Base-by-base conservation (phyloP, 768 basidiomycete species). In the Tubosaeta sp. region DNA sequence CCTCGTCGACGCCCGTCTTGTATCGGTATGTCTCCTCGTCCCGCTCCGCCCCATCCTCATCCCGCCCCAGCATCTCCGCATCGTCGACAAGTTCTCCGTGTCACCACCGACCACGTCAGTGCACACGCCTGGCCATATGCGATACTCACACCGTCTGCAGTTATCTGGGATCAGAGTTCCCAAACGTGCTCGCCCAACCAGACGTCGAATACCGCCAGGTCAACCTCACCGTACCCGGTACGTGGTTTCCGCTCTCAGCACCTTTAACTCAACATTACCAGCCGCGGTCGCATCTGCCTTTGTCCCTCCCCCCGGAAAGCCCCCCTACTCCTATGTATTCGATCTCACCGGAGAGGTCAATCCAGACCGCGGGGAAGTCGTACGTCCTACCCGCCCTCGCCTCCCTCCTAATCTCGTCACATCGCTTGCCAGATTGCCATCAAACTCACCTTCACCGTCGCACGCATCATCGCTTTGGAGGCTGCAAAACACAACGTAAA, bases 311-410 rank as follows among this genome's bases (percentile, higher is more conserved):
- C 78, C 80, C 53, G 88, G 86, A 47, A 72, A 80, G 56, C 67
- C 76, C n/a, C 75, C 84, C 4, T 94, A 84, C 67, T 76, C 83
- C 51, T 86, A 87, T 68, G 86, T 93, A 19, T 92, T 92, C 66
- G 91, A 94, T 71, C 81, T 86, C 58, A 86, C 87, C 3, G 91
- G 91, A 38, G 90, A 93, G 67, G 73, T 88, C 50, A 79, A 80
- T 49, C 78, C 79, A 59, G 88, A 90, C 68, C 80, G 89, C 42
- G 79, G 81, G 27, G 88, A 90, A 66, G 72, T 83, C 76, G 89
- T 87, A 64, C 48, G 79, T 69, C 24, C 14, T 45, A 27, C n/a
- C 41, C 34, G 21, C 40, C 27, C 36, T 35, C 25, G 39, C 22
- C 36, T 36, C 25, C 42, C 44, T 29, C 34, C 22, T 19, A 46